Evolutionary conservation across 1,284 basidiomycete species (phyloP), one percentile per base, ranked within the genome.

Genomic region (Malassezia equina): DNA sequence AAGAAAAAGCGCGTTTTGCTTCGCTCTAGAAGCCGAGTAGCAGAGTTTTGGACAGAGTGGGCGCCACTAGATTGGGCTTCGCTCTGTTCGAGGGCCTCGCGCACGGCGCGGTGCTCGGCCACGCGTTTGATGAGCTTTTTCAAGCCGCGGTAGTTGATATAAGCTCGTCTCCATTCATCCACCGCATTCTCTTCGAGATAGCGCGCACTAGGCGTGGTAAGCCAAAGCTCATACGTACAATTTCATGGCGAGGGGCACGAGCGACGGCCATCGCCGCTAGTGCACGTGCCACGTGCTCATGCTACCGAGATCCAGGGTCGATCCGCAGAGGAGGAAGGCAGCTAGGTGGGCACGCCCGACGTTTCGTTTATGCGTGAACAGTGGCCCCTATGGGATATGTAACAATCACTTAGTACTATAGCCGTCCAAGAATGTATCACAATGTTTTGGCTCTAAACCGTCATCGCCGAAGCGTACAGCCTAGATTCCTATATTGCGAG

Each of bases 41-140:
- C 46, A 4, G 46, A 32, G 21, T 12, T 23, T n/a, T 27, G 24
- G 21, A 27, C 31, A 7, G 31, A 17, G 17, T 36, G 23, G 8
- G 9, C 8, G 31, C 8, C 8, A 19, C 13, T 9, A 3, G 31
- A 23, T 8, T 7, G 7, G 9, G 31, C 21, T 39, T 33, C 19
- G 42, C 21, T 19, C 24, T 43, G 19, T 9, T 31, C 9, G 23
- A 13, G 13, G 7, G 23, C 36, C 34, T 31, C 23, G 21, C 60
- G 52, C 21, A 41, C 46, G 15, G 40, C 42, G 28, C 52, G 47
- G 23, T 67, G 69, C 7, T 59, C 62, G 25, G 63, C 59, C 21
- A 73, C 72, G 1, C 63, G 62, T 55, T 75, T 75, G 63, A 76
- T 75, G 47, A 76, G 66, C 58, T 75, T 75, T 55, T 76, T 76